Base-by-base conservation (phyloP, 139 green algal genomes). In the Picocystis salinarum region DNA sequence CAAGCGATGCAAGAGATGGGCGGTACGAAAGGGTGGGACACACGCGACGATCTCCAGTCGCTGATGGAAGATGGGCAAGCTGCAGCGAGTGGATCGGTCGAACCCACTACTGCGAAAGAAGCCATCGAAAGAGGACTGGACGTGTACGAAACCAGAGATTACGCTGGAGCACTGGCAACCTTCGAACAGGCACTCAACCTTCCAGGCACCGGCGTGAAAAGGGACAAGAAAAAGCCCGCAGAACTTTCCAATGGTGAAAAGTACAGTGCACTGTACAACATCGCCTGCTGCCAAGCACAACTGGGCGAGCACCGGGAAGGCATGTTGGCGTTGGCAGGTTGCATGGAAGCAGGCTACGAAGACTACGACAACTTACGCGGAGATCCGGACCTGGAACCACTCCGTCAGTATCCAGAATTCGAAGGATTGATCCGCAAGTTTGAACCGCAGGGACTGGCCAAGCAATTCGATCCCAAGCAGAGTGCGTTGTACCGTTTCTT, bases 231-330 rank as follows among this genome's bases (percentile, higher is more conserved):
- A 61, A 89, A 88, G 60, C 77, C 77, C 0, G 47, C 42, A 11
- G 27, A 60, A n/a, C 58, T 73, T 28, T 75, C 58, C 28, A 55
- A 75, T 28, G 66, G 67, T 9, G 77, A 89, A 54, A 72, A 70
- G 36, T 70, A 67, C 30, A 61, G 76, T 2, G 64, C 67, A 4
- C 56, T 87, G 24, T 88, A 77, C 66, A 89, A 89, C 60, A 80
- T 83, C 22, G 77, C 77, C 1, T 90, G 77, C 57, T 85, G 74
- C 53, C 27, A 23, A 5, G 36, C 15, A 9, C 41, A 53, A 39
- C 50, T 79, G 33, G 53, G 65, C 2, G 59, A 82, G 24, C 37
- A 46, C 6, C 65, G 66, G 10, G 65, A 50, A 13, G 67, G 56
- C 1, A 50, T 82, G 23, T 34, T 77, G 28, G 63, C 74, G 2